These are phyloP conservation scores for Amylostereum areolatum DNA, from an alignment of 1,284 basidiomycete species.

Conservation along the genomic window DNA sequence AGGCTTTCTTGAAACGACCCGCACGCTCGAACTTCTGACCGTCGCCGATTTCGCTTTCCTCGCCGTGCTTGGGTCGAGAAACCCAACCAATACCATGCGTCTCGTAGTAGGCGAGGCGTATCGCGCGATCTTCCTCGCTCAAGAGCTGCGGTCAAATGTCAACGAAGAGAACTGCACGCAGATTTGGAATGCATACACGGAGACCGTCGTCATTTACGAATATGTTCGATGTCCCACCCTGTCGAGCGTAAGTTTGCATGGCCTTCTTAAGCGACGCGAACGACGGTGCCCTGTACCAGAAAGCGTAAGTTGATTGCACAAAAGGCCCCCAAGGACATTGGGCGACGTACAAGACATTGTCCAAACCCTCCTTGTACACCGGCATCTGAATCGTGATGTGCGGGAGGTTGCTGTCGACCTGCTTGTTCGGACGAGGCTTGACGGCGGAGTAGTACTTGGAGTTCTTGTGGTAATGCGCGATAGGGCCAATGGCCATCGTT, in stretches of 20 bases:
- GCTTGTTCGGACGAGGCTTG: conserved; percentile 32
- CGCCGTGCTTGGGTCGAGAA: conserved; percentile 68
- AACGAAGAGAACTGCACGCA: not conserved
- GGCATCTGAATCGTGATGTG: conserved; percentile 54
- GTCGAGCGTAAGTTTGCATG: conserved; percentile 40
- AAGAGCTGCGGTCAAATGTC: conserved; percentile 41
- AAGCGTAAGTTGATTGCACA: not conserved
- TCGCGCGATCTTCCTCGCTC: conserved; percentile 52
- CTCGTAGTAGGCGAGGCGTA: conserved; percentile 70
- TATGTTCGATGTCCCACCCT: conserved; percentile 49
- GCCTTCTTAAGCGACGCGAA: conserved; percentile 42
- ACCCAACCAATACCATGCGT: conserved; percentile 82
- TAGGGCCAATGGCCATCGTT: conserved; percentile 38
- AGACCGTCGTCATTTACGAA: conserved; percentile 49
- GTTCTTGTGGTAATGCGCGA: conserved; percentile 44
- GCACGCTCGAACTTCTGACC: conserved; percentile 54
- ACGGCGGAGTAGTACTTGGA: conserved; percentile 42
- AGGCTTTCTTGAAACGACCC: conserved; percentile 89
- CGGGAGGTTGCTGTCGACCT: conserved; percentile 38
- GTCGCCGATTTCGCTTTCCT: conserved; percentile 41
- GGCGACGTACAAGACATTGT: conserved; percentile 29
- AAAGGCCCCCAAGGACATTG: not conserved
- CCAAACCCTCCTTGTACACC: conserved; percentile 45
- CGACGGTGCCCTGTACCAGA: conserved; percentile 28
- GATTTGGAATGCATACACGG: conserved; percentile 19